Conservation (phyloP, 176 grass and related monocot species). For the Triticum turgidum region DNA sequence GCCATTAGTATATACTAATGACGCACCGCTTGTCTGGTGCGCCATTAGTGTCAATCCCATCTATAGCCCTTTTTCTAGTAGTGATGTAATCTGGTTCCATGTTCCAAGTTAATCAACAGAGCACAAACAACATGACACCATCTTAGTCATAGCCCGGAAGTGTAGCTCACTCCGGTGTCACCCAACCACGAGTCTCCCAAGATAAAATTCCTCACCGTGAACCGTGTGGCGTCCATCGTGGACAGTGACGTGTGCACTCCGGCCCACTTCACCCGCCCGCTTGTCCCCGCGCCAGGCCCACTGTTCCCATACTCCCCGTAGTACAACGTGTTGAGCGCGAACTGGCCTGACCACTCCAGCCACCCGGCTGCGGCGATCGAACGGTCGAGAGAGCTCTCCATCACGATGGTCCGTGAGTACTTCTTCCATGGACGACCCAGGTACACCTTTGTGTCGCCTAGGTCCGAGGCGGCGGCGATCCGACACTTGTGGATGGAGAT, state of each 20-base stretch:
- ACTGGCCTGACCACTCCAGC: conserved; percentile 55
- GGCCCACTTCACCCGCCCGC: conserved; percentile 49
- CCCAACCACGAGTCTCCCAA: conserved; percentile 51
- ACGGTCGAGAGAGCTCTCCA: conserved; percentile 40
- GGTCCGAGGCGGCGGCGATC: conserved; percentile 42
- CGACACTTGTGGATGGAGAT: conserved; percentile 69
- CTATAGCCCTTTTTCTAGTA: too few relatives aligned
- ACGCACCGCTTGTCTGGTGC: too few relatives aligned
- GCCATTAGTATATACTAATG: too few relatives aligned
- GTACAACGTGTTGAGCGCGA: conserved; percentile 50
- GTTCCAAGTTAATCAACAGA: neutral
- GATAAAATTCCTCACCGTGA: conserved; percentile 65
- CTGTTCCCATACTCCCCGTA: conserved; percentile 78
- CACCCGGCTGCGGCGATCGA: conserved; percentile 46
- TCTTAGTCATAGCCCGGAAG: conserved; percentile 37
- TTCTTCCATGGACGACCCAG: conserved; percentile 69
- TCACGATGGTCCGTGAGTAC: conserved; percentile 59
- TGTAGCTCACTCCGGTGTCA: conserved; percentile 47
- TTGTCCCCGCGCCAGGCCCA: conserved; percentile 25
- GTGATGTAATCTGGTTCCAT: neutral
- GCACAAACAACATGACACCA: neutral
- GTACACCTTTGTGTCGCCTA: conserved; percentile 48
- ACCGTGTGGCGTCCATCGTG: conserved; percentile 37
- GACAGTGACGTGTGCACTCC: conserved; percentile 51
- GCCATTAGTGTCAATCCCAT: too few relatives aligned